Evolutionary conservation across 441 rosid species (phyloP), one percentile per base, ranked within the genome.

Genomic region (Corymbia citriodora): DNA sequence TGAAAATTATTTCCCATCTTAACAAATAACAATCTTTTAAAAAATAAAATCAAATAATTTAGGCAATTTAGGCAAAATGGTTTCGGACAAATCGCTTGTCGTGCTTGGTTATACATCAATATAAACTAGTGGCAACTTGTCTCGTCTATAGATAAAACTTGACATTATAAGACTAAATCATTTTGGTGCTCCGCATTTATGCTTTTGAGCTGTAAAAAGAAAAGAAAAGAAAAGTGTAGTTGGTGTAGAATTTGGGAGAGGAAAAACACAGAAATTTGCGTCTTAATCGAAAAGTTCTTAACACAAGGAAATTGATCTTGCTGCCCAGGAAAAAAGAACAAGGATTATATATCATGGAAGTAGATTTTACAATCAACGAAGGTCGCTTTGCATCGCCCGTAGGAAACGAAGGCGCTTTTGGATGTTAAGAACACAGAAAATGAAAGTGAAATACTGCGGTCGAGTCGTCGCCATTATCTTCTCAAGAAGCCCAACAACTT

Each of bases 21-120:
- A 17, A 36, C 14, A 11, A 72, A 72, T 36, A 10, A 36, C 27
- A 11, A 25, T 2, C 25, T 59, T 59, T 25, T 25, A 0, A 23
- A 40, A 40, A 40, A 40, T 40, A 40, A 40, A 40, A 40, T 40
- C 45, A 40, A 40, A 40, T 40, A 40, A 40, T 40, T 40, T 5
- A 40, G 6, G 12, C 10, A 12, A 23, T 40, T 45, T 52, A 79
- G 10, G 16, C 52, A 79, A 79, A 48, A 40, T 79, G 48, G n/a
- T 7, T 12, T 45, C 52, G 12, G 23, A 36, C 5, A 40, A 2
- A 45, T 79, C 23, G 18, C n/a, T 40, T 79, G 85, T 14, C 0
- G 0, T 23, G 79, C 40, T 9, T 1, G 8, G 1, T 68, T 17
- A 17, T 16, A 16, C 45, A 31, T 4, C 0, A 0, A 1, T 6